Base-by-base conservation (phyloP, 108 stramenopile species). In the Seminavis robusta region DNA sequence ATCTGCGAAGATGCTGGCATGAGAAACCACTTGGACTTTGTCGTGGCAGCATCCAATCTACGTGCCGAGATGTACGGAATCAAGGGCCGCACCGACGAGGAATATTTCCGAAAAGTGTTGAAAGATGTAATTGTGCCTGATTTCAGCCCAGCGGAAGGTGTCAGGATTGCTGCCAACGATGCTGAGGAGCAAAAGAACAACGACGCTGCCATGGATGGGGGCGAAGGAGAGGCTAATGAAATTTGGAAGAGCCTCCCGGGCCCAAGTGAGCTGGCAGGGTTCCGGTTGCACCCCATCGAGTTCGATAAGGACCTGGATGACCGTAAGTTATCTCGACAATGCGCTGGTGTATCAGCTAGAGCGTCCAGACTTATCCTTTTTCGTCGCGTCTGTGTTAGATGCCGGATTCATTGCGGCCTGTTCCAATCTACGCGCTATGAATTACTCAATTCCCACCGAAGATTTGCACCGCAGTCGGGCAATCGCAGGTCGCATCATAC, bases 401-500 rank as follows among this genome's bases (percentile, higher is more conserved):
- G n/a, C n/a, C n/a, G n/a, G n/a, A n/a, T n/a, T 99, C 52, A 95
- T 99, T 16, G 91, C 97, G 20, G 94, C 97, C 7, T 94, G 94
- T 36, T 91, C 90, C 34, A 99, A 98, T 69, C 61, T 98, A 9
- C 95, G 98, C 20, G 97, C 97, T 5, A 71, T 94, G 58, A 95
- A 97, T 72, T 99, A 99, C 73, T 69, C 73, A 9, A 99, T 99
- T 49, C 96, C 96, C 15, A 97, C 95, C 27, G 97, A 97, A 53
- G 98, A 97, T 67, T 87, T 95, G 32, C 96, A 99, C 77, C 87
- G 93, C 16, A 94, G 95, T 7, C 81, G 97, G 48, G 92, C 89
- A n/a, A 98, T 99, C 71, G 98, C 98, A 8, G 98, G 98, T 36
- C 92, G 93, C 52, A 99, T 99, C 69, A 99, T 98, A 57, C 98